Evolutionary conservation across 2,329 filamentous ascomycete genomes (phyloP).

Genomic region (Capronia coronata): DNA sequence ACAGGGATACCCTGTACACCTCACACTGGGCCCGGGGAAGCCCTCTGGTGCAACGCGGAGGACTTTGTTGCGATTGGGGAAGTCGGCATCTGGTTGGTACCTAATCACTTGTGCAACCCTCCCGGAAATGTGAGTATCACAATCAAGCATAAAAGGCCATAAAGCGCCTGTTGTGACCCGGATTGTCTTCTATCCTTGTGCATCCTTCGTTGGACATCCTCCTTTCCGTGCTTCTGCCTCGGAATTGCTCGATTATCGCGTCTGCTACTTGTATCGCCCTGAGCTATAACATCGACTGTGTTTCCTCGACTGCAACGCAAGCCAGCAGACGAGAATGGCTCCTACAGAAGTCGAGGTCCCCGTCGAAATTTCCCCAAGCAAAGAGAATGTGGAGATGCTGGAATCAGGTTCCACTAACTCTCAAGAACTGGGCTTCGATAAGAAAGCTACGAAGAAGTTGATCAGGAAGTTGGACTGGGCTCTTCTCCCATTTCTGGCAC

Average conservation of each 20-base stretch:
- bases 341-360: slow-evolving; percentile 10
- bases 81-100: slow-evolving; percentile 3
- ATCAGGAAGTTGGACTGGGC: slow-evolving; percentile 32
- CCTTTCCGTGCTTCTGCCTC: neutral
- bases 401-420: slow-evolving; percentile 25
- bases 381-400: slow-evolving; percentile 23
- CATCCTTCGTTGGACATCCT: neutral
- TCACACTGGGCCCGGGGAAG: slow-evolving; percentile 13
- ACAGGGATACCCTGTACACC: neutral
- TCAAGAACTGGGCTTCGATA: slow-evolving; percentile 26
- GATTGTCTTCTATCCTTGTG: neutral
- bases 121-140: slow-evolving; percentile 11
- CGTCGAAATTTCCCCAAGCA: slow-evolving; percentile 3
- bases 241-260: neutral
- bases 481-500: slow-evolving; percentile 38
- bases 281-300: too few relatives aligned
- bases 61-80: slow-evolving; percentile 8
- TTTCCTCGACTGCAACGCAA: too few relatives aligned
- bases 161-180: slow-evolving; percentile 12
- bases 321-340: slow-evolving; percentile 4
- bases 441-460: slow-evolving; percentile 26
- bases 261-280: neutral
- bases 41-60: slow-evolving; percentile 15
- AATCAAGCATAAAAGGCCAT: slow-evolving; percentile 7
- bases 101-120: slow-evolving; percentile 1